Base-by-base conservation (phyloP, 371 early-diverging fungal genomes). In the Smittium mucronatum region DNA sequence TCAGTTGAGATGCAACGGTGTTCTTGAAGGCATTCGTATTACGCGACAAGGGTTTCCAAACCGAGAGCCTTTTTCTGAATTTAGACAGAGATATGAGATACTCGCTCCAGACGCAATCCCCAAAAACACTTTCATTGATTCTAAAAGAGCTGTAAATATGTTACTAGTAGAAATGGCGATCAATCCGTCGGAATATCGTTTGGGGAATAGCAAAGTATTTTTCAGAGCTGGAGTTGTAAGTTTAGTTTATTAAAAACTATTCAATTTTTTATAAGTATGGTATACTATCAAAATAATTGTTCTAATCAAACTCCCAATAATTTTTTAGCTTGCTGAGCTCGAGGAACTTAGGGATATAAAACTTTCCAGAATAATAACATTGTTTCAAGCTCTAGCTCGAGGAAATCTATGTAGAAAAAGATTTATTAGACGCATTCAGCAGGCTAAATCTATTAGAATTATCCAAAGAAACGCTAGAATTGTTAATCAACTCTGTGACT, bases 1-100 rank as follows among this genome's bases (percentile, higher is more conserved):
- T 67, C 99, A 99, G 78, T 82, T 99, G 57, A 85, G 95, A 25
- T 99, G 99, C 82, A 99, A 99, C 76, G 99, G 99, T 82, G 99
- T 99, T 2, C 82, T 99, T 26, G 99, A 99, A 81, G 99, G 99
- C 32, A 98, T 99, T 70, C 89, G 99, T 67, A 99, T 99, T 69
- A 93, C 94, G 70, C 86, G 99, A 59, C 93, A 92, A 67, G 99
- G 99, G 1, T 99, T 91, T 83, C 99, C 99, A 16, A 94, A 94
- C 72, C 84, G 99, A 35, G 81, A 99, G 2, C 73, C 87, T 1
- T 99, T 98, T 82, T 84, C 88, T 35, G 98, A 99, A 74, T 99
- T 99, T 85, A 82, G 92, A 25, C 88, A 91, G 71, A 89, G 98
- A 47, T 99, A 99, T 76, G 94, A 93, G 77, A 82, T 99, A 33